These are phyloP conservation scores for Graphiopsis chlorocephala DNA, from an alignment of 2,329 filamentous ascomycete genomes.

Conservation along the genomic window DNA sequence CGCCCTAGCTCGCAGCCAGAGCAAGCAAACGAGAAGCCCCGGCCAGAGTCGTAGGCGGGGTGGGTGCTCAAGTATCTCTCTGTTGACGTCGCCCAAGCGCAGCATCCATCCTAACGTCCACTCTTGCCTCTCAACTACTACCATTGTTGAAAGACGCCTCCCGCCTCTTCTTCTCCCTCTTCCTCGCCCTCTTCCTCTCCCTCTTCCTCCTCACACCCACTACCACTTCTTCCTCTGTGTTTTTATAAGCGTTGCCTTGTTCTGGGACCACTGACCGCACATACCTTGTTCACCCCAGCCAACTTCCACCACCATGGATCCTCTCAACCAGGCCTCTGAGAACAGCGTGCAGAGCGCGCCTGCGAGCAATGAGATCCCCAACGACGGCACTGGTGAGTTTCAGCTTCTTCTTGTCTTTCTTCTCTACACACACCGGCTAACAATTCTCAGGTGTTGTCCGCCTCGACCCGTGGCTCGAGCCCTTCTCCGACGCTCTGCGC, in stretches of 20 bases:
- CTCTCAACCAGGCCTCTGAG: constrained; percentile 44
- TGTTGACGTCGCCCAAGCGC: neutral
- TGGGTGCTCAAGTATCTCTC: neutral
- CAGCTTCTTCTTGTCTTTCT: neutral
- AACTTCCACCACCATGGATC: constrained; percentile 29
- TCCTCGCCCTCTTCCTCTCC: neutral
- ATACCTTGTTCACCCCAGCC: neutral
- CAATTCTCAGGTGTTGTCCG: constrained; percentile 68
- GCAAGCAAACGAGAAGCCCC: neutral
- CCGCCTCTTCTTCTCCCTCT: neutral
- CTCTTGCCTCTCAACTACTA: neutral
- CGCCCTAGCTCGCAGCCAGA: neutral
- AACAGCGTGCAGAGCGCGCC: constrained; percentile 46
- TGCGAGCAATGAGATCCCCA: constrained; percentile 54
- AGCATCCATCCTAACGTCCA: neutral
- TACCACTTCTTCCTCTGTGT: neutral
- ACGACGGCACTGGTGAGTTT: constrained; percentile 69
- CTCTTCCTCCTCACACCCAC: neutral
- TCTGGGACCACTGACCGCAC: neutral
- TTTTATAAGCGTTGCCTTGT: neutral
- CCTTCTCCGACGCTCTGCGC: constrained; percentile 75
- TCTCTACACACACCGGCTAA: constrained; percentile 19
- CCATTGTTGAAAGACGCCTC: neutral
- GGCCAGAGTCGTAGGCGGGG: neutral
- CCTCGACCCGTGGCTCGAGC: constrained; percentile 85